These are phyloP conservation scores for Vaccinium macrocarpon DNA, from an alignment of 148 eudicot genomes.

Conservation along the genomic window DNA sequence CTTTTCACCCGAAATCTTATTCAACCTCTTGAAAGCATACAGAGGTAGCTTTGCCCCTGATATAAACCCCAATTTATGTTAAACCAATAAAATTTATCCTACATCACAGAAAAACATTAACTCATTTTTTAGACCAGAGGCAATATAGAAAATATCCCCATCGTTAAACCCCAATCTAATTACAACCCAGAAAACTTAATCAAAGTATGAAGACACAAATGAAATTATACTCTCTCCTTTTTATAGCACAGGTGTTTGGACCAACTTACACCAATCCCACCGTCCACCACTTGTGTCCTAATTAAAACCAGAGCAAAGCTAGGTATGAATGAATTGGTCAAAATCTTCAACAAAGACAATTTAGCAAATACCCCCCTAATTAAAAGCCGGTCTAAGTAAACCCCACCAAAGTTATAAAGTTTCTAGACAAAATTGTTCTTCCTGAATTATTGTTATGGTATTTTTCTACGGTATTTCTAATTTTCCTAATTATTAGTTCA, in stretches of 20 bases:
- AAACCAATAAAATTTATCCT: neutral
- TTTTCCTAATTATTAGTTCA: too few relatives aligned
- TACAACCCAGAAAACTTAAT: neutral
- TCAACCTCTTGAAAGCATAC: slow-evolving; percentile 62
- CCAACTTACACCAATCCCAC: too few relatives aligned
- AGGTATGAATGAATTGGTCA: too few relatives aligned
- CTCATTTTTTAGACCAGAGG: neutral
- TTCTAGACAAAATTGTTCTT: neutral
- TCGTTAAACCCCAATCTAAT: neutral
- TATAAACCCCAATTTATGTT: slow-evolving; percentile 10
- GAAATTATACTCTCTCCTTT: too few relatives aligned
- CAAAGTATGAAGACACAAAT: too few relatives aligned
- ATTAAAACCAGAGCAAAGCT: too few relatives aligned
- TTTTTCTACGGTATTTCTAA: too few relatives aligned
- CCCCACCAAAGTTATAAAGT: neutral
- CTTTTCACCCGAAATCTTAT: slow-evolving; percentile 41
- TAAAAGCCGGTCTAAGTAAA: neutral
- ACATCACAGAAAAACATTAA: too few relatives aligned
- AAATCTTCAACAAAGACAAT: neutral
- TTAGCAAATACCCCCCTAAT: neutral
- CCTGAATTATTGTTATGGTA: too few relatives aligned
- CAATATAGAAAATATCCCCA: slow-evolving; percentile 34
- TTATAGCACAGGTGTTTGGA: too few relatives aligned
- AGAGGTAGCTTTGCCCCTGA: slow-evolving; percentile 72
- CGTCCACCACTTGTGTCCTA: too few relatives aligned